Percentiles rank a stretch among this genome's conserved stretches.
Conservation (phyloP, 306 rosid genomes). For the Elaeagnus macrophylla region DNA sequence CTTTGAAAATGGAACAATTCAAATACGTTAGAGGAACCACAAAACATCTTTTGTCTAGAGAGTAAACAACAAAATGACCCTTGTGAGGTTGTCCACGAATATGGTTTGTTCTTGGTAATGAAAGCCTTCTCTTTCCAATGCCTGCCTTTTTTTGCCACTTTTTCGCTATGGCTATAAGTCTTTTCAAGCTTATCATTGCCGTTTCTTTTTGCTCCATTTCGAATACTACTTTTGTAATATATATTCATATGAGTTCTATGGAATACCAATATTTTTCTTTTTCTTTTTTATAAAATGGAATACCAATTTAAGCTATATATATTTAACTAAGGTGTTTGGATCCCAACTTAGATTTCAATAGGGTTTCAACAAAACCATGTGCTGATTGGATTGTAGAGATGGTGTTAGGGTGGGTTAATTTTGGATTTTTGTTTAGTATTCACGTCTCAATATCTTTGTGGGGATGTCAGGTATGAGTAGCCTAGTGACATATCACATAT, state of each 20-base stretch:
- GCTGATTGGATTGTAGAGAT: constrained; percentile 15
- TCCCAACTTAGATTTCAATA: neutral
- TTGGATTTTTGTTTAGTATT: constrained; percentile 16
- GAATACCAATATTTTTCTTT: too few species aligned
- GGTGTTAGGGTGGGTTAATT: constrained; percentile 18
- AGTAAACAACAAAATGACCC: constrained; percentile 30
- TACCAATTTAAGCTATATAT: neutral
- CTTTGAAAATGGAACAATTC: constrained; percentile 17
- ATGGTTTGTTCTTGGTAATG: constrained; percentile 14
- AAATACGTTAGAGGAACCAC: constrained; percentile 24
- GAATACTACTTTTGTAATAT: too few species aligned
- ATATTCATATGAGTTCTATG: too few species aligned
- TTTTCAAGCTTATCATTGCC: constrained; percentile 17
- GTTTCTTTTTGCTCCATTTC: neutral
- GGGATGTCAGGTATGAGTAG: too few species aligned
- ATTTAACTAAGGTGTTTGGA: too few species aligned
- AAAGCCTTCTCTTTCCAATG: constrained; percentile 12
- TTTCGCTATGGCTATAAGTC: constrained; percentile 17
- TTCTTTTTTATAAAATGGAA: too few species aligned
- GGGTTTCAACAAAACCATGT: constrained; percentile 23
- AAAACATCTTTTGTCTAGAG: constrained; percentile 16
- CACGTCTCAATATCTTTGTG: constrained; percentile 4
- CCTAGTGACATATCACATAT: too few species aligned
- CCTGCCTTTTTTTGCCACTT: constrained; percentile 26
- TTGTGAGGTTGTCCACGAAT: constrained; percentile 9